These are phyloP conservation scores for Penicillium capsulatum DNA, from an alignment of 2,329 filamentous ascomycete genomes.

Conservation along the genomic window DNA sequence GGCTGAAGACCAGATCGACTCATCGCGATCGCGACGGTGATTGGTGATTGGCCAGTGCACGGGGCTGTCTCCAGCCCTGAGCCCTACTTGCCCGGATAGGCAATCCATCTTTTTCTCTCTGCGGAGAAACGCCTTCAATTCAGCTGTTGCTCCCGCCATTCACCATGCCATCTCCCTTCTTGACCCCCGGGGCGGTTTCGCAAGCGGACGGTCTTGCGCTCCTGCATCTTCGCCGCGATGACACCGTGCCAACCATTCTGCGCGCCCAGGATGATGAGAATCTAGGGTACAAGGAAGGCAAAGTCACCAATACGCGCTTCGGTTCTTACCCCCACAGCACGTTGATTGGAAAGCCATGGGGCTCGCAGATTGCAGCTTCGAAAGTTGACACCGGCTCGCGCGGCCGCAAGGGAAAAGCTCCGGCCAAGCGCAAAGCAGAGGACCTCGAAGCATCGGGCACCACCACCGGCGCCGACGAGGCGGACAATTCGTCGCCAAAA, in stretches of 20 bases:
- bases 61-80: conserved; percentile 13
- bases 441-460: conserved; percentile 37
- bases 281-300: conserved; percentile 70
- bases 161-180: conserved; percentile 65
- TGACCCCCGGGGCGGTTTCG: conserved; percentile 64
- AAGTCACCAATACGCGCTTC: conserved; percentile 85
- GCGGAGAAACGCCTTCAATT: not conserved
- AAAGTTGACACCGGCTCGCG: conserved; percentile 88
- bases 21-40: conserved; percentile 17
- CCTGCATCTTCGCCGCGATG: conserved; percentile 83
- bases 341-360: conserved; percentile 76
- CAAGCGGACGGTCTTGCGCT: conserved; percentile 68
- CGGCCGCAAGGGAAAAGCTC: conserved; percentile 55
- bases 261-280: conserved; percentile 58
- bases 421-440: conserved; percentile 46
- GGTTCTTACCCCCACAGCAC: conserved; percentile 84
- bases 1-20: conserved; percentile 16
- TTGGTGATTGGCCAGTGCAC: conserved; percentile 21
- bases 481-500: conserved; percentile 26
- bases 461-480: conserved; percentile 18
- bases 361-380: conserved; percentile 84
- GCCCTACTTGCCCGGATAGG: conserved; percentile 25
- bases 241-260: conserved; percentile 71
- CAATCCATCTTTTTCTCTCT: conserved; percentile 19
- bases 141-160: conserved; percentile 20